Evolutionary conservation across 2,329 filamentous ascomycete species (phyloP), one percentile per base, ranked within the genome.

Genomic region (Fusarium armeniacum): DNA sequence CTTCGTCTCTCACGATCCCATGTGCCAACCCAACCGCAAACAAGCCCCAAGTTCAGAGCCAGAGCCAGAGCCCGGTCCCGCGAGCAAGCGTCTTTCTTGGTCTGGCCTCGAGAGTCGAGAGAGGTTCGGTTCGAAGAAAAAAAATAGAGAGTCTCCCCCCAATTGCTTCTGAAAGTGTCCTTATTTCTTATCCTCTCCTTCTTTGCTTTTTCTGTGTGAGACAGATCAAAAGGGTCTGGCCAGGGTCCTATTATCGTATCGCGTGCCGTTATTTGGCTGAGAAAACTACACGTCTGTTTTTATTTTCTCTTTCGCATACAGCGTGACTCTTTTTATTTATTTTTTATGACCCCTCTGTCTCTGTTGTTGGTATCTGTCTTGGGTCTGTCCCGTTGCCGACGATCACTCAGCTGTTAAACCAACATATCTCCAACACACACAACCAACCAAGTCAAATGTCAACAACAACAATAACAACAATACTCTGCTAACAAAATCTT

Each of bases 61-160:
- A 53, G 24, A 40, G 24, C 53, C 44, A 50, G n/a, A 60, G 28
- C 43, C 44, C 38, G 26, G 56, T 47, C 44, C 63, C 49, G 33
- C 60, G 61, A 43, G 65, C 54, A 62, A 62, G 68, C 68, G 50
- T 65, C 65, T 61, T 54, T 60, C 33, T 61, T 53, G 41, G 38
- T 51, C 36, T 47, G 28, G 49, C 32, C n/a, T 28, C 18, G 47
- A 35, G 24, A 51, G 47, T 26, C 22, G 18, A 28, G 30, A 49
- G 47, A 51, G 33, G 33, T 38, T 40, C 47, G 33, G 15, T 18
- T 35, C 33, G 33, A 18, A 6, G 6, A 36, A 28, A 51, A 40
- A 51, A 51, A 20, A 20, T 20, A 20, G 20, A 38, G 26, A 46
- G 38, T 67, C 51, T 53, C 40, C 50, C 62, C 62, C 50, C 59